These are phyloP conservation scores for Cystobasidium onofrii DNA, from an alignment of 768 basidiomycete species.

Conservation along the genomic window DNA sequence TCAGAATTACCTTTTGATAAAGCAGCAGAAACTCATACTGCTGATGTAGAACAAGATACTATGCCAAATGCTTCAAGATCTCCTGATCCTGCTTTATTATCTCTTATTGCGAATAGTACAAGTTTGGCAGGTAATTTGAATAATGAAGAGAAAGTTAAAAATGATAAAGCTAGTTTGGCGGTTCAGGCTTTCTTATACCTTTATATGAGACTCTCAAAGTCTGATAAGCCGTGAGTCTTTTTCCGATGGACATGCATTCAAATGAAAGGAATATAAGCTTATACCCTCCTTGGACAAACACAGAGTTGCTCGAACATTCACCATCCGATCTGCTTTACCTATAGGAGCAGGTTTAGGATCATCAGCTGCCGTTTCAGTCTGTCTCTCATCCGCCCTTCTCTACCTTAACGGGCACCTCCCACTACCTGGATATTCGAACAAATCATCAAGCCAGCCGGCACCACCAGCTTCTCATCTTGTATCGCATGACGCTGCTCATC, in stretches of 20 bases:
- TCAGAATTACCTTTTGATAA: constrained; percentile 66
- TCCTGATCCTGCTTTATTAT: constrained; percentile 11
- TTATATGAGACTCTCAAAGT: constrained; percentile 62
- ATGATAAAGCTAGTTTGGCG: constrained; percentile 45
- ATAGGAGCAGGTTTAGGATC: constrained; percentile 94
- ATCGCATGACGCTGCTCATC: constrained; percentile 66
- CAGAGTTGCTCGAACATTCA: constrained; percentile 71
- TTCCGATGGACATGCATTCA: background rate
- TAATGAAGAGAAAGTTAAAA: background rate
- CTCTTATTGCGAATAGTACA: constrained; percentile 39
- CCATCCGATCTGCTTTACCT: constrained; percentile 77
- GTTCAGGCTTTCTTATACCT: constrained; percentile 79
- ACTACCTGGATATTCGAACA: constrained; percentile 47
- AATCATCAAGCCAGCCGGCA: constrained; percentile 49
- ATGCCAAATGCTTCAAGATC: constrained; percentile 17
- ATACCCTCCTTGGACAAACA: constrained; percentile 21
- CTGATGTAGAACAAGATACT: constrained; percentile 19
- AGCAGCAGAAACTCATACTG: background rate
- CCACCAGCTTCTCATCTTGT: constrained; percentile 47
- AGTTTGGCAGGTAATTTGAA: constrained; percentile 53
- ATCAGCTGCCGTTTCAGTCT: constrained; percentile 88
- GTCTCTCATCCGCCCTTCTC: constrained; percentile 69
- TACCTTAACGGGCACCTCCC: constrained; percentile 64
- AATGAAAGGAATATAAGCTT: constrained; percentile 28
- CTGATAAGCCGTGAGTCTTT: constrained; percentile 53